These are phyloP conservation scores for Jackrogersella multiformis DNA, from an alignment of 495 filamentous ascomycete species.

Conservation along the genomic window DNA sequence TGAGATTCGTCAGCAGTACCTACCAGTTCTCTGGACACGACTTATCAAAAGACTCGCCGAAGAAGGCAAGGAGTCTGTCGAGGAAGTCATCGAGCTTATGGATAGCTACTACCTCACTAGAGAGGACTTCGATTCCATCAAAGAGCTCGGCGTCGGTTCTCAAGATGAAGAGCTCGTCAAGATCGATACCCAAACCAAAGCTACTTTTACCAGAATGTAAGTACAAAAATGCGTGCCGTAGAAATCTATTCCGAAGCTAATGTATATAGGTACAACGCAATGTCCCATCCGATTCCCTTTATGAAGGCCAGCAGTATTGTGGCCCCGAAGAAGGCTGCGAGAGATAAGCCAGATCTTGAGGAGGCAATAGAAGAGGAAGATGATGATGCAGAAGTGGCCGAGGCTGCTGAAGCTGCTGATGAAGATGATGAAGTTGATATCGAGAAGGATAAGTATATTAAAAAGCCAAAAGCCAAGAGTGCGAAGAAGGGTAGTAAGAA, in stretches of 20 bases:
- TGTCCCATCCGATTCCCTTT: constrained; percentile 90
- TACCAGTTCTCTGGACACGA: constrained; percentile 86
- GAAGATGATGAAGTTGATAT: constrained; percentile 79
- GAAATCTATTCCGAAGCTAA: constrained; percentile 29
- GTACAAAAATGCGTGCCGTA: constrained; percentile 43
- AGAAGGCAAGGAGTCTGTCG: constrained; percentile 78
- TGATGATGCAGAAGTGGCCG: constrained; percentile 74
- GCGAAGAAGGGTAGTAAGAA: constrained; percentile 66
- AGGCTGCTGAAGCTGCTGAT: constrained; percentile 56
- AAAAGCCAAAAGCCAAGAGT: constrained; percentile 75
- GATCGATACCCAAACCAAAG: constrained; percentile 84
- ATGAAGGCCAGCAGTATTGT: constrained; percentile 87
- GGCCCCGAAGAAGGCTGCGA: constrained; percentile 72
- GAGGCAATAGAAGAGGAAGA: constrained; percentile 95
- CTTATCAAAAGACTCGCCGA: constrained; percentile 74
- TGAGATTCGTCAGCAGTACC: constrained; percentile 92
- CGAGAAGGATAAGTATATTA: constrained; percentile 96
- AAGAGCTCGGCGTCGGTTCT: constrained; percentile 89
- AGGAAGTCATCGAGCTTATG: constrained; percentile 86
- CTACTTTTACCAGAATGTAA: constrained; percentile 84
- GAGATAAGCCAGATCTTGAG: constrained; percentile 91
- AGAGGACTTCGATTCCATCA: constrained; percentile 91
- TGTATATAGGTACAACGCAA: constrained; percentile 75
- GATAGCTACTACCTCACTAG: constrained; percentile 96
- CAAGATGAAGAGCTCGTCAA: constrained; percentile 78